Percentiles rank a stretch among this genome's conserved stretches.
Evolutionary conservation across 2,329 filamentous ascomycete genomes (phyloP).

Genomic region (Juglanconis oblonga): DNA sequence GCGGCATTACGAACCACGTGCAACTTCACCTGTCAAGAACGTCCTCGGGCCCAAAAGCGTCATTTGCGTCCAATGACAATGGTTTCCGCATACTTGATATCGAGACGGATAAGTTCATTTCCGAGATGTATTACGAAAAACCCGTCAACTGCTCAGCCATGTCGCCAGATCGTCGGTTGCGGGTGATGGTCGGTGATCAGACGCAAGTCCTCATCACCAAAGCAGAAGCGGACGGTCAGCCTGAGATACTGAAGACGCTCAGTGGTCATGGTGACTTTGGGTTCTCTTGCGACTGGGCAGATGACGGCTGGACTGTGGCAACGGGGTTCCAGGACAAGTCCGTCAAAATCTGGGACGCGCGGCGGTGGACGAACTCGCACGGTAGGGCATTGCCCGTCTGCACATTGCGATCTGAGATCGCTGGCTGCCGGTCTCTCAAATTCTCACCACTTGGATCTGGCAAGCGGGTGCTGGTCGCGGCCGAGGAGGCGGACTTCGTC

Average conservation of each 20-base stretch:
- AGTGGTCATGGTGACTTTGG: slow-evolving; percentile 66
- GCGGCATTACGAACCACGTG: slow-evolving; percentile 64
- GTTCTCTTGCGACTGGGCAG: slow-evolving; percentile 78
- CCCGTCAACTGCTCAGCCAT: slow-evolving; percentile 72
- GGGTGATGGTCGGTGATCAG: slow-evolving; percentile 70
- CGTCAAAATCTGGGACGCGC: slow-evolving; percentile 73
- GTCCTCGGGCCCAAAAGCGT: slow-evolving; percentile 51
- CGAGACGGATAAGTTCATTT: slow-evolving; percentile 55
- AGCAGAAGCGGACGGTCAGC: slow-evolving; percentile 56
- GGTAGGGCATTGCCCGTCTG: slow-evolving; percentile 46
- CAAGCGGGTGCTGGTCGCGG: slow-evolving; percentile 63
- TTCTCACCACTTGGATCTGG: slow-evolving; percentile 73
- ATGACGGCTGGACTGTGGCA: slow-evolving; percentile 72
- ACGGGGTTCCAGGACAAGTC: slow-evolving; percentile 74
- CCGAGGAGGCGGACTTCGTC: slow-evolving; percentile 73
- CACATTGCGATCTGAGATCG: slow-evolving; percentile 62
- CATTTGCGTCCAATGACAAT: slow-evolving; percentile 62
- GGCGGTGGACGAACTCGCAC: slow-evolving; percentile 59
- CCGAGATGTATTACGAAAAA: slow-evolving; percentile 51
- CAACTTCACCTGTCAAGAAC: slow-evolving; percentile 54
- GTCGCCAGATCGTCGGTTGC: slow-evolving; percentile 68
- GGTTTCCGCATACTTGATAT: slow-evolving; percentile 59
- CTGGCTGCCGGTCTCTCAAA: slow-evolving; percentile 64
- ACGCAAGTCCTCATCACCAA: slow-evolving; percentile 64
- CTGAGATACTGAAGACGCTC: slow-evolving; percentile 52